A percentile compares a stretch with the other conserved stretches of the same genome.
phyloP scores from a whole-genome alignment of 2,329 filamentous ascomycete genomes.

The Colletotrichum trifolii region DNA sequence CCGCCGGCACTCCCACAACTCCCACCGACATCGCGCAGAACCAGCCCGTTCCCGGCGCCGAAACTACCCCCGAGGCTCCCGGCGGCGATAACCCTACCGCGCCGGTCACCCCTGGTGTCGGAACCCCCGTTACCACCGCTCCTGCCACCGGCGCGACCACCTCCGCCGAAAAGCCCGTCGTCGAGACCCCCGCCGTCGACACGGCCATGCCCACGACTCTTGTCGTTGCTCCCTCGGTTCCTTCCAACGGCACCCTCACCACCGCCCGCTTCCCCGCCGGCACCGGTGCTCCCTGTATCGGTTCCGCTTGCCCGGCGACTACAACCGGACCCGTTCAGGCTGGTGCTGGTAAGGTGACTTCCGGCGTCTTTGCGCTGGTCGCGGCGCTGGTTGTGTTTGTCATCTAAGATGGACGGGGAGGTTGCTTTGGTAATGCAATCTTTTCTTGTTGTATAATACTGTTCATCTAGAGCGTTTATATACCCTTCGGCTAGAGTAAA shows the following conservation, averaged over 20 bases:
- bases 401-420: constrained; percentile 7
- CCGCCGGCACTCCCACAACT: constrained; percentile 5
- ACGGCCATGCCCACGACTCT: constrained; percentile 23
- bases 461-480: too few species aligned
- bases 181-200: constrained; percentile 10
- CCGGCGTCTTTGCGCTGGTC: constrained; percentile 9
- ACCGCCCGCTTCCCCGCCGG: constrained; percentile 21
- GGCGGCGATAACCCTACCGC: constrained; percentile 21
- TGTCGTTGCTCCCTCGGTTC: constrained; percentile 22
- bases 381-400: constrained; percentile 13
- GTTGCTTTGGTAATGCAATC: neutral
- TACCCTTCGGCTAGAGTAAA: too few species aligned
- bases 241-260: constrained; percentile 26
- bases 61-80: constrained; percentile 12
- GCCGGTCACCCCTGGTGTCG: constrained; percentile 42
- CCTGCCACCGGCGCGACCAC: constrained; percentile 10
- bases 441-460: too few species aligned
- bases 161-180: constrained; percentile 7
- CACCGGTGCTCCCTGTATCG: constrained; percentile 23
- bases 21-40: constrained; percentile 28
- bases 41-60: constrained; percentile 19
- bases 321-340: constrained; percentile 31
- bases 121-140: constrained; percentile 43
- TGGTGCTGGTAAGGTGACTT: constrained; percentile 19
- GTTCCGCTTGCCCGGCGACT: constrained; percentile 27